Percentiles rank a stretch among this genome's conserved stretches.
Evolutionary conservation across 1,284 basidiomycete species (phyloP).

Genomic region (Trichosporon faecale): DNA sequence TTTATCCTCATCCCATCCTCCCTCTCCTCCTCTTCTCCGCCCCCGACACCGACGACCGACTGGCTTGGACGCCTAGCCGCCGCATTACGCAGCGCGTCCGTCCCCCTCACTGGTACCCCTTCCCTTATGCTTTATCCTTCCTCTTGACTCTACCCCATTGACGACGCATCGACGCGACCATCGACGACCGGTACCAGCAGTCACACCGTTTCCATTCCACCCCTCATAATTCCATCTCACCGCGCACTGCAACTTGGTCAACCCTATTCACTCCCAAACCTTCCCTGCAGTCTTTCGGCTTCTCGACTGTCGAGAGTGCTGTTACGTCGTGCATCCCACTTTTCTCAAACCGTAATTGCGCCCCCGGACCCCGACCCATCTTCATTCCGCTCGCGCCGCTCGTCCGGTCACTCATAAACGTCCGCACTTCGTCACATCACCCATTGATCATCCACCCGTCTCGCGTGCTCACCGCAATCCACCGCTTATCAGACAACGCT

Average conservation of each 20-base stretch:
- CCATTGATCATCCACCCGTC: not conserved
- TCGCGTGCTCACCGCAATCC: constrained; percentile 2
- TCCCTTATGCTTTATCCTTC: not conserved
- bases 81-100: not conserved
- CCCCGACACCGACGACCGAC: not conserved
- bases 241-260: not conserved
- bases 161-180: not conserved
- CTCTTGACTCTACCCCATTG: not conserved
- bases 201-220: not conserved
- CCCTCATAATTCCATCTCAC: not conserved
- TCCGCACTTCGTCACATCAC: constrained; percentile 1
- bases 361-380: not conserved
- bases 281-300: not conserved
- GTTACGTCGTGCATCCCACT: constrained; percentile 1
- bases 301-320: not conserved
- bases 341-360: not conserved
- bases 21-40: not conserved
- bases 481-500: not conserved
- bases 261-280: not conserved
- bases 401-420: not conserved
- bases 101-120: not conserved
- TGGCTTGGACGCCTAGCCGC: not conserved
- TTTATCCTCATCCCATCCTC: not conserved
- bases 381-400: not conserved
- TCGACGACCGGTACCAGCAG: not conserved